Evolutionary conservation across 352 stramenopile species (phyloP), one percentile per base, ranked within the genome.

Genomic region (Phytophthora megakarya): DNA sequence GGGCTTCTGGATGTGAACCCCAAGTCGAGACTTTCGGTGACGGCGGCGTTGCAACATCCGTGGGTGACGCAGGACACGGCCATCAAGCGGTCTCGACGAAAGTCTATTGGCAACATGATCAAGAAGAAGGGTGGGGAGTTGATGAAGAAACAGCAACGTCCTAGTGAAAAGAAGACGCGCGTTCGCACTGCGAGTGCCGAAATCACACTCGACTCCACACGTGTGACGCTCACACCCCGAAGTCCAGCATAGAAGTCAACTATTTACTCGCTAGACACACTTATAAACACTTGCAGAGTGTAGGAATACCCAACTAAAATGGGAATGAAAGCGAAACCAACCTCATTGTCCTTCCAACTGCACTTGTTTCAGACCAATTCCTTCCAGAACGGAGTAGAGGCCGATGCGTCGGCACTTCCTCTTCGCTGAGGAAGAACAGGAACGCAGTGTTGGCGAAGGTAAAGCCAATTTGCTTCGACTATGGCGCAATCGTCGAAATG

Each of bases 361-460:
- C n/a, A n/a, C n/a, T n/a, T n/a, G n/a, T n/a, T n/a, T n/a, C n/a
- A n/a, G n/a, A n/a, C n/a, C n/a, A n/a, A n/a, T n/a, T n/a, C n/a
- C n/a, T n/a, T n/a, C n/a, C n/a, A n/a, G n/a, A n/a, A n/a, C 21
- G 38, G 50, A 50, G 8, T 33, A 54, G 58, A 60, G 43, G 23
- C 13, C 30, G 25, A 86, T 92, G 75, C 79, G 83, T 18, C 75
- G 80, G 5, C 83, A 92, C 65, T 87, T 73, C 49, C 70, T 92
- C 33, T 92, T 83, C 65, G 59, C 72, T 3, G 70, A 85, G 39
- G 72, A 92, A 32, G 78, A 78, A 71, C 51, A 70, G 16, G 83
- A 92, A 61, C 75, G 65, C 9, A 87, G 83, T 59, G 73, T 92
- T n/a, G 83, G 83, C 18, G 76, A 87, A 22, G 63, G 65, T 23